Evolutionary conservation across 257 asterid genomes (phyloP).

Genomic region (Petunia axillaris): DNA sequence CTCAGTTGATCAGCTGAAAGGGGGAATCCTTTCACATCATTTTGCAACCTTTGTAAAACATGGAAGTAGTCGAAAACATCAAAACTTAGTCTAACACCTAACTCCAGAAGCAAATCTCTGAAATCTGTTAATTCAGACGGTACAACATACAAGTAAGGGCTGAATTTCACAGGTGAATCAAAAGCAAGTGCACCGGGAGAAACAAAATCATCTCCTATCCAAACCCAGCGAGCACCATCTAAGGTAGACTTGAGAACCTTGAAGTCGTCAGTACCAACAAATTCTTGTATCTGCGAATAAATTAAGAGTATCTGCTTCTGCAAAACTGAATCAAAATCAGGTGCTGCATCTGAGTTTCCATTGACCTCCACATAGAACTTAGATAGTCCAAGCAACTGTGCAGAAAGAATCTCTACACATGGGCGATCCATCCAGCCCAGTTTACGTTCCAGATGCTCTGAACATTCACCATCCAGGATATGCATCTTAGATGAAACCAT

Average conservation of each 20-base stretch:
- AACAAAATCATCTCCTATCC: conserved; percentile 98
- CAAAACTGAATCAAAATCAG: conserved; percentile 53
- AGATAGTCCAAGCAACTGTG: conserved; percentile 74
- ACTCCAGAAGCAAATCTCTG: conserved; percentile 85
- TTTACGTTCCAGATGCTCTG: conserved; percentile 56
- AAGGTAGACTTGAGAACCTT: conserved; percentile 57
- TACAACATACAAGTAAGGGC: conserved; percentile 93
- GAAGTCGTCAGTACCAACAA: conserved; percentile 54
- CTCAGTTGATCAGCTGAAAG: conserved; percentile 82
- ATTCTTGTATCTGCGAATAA: conserved; percentile 77
- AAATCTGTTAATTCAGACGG: conserved; percentile 83
- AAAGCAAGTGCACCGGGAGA: conserved; percentile 82
- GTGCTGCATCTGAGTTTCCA: conserved; percentile 33
- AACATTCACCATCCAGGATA: conserved; percentile 80
- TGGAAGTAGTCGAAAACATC: conserved; percentile 67
- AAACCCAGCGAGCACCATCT: conserved; percentile 73
- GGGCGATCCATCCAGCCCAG: conserved; percentile 85
- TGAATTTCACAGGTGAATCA: conserved; percentile 92
- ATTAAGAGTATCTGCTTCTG: conserved; percentile 67
- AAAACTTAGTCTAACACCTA: conserved; percentile 82
- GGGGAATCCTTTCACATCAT: conserved; percentile 61
- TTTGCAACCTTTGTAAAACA: conserved; percentile 68
- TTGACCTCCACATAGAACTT: conserved; percentile 55
- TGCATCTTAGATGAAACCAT: conserved; percentile 72
- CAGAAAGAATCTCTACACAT: conserved; percentile 55